phyloP scores from a whole-genome alignment of 495 filamentous ascomycete genomes.

The Extremus antarcticus region DNA sequence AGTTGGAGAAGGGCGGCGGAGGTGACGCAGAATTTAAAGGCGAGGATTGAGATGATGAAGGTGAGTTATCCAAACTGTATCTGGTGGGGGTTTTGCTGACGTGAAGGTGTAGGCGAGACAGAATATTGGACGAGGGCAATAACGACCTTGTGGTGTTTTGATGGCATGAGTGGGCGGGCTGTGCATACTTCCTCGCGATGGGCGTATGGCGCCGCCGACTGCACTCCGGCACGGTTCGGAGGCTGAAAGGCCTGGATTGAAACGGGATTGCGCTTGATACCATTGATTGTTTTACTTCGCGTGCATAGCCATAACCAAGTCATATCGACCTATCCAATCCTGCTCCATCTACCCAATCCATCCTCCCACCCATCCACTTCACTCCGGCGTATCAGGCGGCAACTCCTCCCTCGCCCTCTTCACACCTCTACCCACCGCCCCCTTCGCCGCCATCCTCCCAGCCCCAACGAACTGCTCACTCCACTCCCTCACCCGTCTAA shows the following conservation, averaged over 20 bases:
- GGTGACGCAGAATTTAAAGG: slow-evolving; percentile 93
- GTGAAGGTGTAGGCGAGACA: slow-evolving; percentile 13
- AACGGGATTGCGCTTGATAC: neutral
- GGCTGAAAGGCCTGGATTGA: neutral
- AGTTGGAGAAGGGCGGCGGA: slow-evolving; percentile 98
- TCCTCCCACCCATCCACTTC: too few species aligned
- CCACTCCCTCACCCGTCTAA: slow-evolving; percentile 62
- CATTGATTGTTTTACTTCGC: neutral
- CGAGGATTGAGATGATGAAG: slow-evolving; percentile 86
- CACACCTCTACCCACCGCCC: neutral
- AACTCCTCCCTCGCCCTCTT: neutral
- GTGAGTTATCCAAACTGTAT: slow-evolving; percentile 41
- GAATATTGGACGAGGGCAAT: slow-evolving; percentile 14
- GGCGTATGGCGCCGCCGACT: too few species aligned
- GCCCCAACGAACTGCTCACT: slow-evolving; percentile 57
- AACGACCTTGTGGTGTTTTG: neutral
- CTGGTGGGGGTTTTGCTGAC: slow-evolving; percentile 1
- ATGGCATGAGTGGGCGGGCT: neutral
- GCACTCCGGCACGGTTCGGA: too few species aligned
- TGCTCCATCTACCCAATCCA: neutral
- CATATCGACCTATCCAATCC: neutral
- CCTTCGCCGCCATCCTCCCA: slow-evolving; percentile 22
- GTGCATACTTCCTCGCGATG: too few species aligned
- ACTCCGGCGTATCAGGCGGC: slow-evolving; percentile 9
- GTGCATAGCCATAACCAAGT: neutral